Base-by-base conservation (phyloP, 805 yeast genomes). In the Spathaspora hagerdaliae region DNA sequence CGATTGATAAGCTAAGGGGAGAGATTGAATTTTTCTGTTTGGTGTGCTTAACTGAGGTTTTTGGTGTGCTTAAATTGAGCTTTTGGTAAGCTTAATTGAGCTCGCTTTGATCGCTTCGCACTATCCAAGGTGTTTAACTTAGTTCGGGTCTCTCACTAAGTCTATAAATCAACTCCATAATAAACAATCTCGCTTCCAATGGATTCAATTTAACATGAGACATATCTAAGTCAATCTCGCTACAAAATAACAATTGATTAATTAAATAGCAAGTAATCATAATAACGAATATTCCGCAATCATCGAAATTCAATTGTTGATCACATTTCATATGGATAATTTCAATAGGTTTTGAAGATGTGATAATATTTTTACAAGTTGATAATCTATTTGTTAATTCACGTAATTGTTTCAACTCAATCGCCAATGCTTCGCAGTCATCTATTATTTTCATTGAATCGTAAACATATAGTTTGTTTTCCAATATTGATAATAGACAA, bases 271-370 rank as follows among this genome's bases (percentile, higher is more conserved):
- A 64, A 9, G 73, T 60, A 33, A 64, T 58, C 75, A 71, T 71
- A 31, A 67, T 55, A 40, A 68, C 53, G 48, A 57, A 64, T 31
- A 80, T 75, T 0, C 88, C 88, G 59, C 88, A 82, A 58, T 82
- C 88, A 47, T 81, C 81, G 7, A 82, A 82, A 56, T 82, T 82
- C 11, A 70, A 64, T 59, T 82, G 88, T 50, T 82, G 87, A 32
- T 83, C 83, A 10, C 83, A 64, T 42, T 57, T 51, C 65, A 65
- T 63, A 3, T 58, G 52, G 8, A 64, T 31, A 2, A 69, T 49
- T 49, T 54, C 57, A 50, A 65, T 51, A 45, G 61, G 42, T 39
- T 51, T 50, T 8, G 36, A 32, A 45, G 56, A 54, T 34, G 53
- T 53, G 38, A 65, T 46, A n/a, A 66, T 37, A 24, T 41, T 45